Evolutionary conservation across 208 protist genomes (phyloP), one percentile per base, ranked within the genome.

Genomic region (Acanthamoeba castellanii): DNA sequence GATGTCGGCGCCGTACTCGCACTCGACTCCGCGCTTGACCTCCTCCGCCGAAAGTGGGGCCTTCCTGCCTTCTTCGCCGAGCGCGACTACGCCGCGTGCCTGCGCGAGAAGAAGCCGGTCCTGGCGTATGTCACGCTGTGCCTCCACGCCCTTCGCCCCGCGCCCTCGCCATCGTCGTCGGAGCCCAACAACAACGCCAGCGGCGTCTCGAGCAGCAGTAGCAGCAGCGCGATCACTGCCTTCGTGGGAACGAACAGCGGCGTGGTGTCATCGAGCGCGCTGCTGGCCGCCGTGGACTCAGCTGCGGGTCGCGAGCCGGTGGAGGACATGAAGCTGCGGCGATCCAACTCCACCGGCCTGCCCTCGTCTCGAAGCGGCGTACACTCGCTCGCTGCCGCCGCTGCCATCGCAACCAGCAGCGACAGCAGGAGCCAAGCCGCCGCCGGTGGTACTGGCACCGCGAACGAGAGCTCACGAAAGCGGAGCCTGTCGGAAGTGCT

Each of bases 41-140:
- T 61, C 42, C 45, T 87, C 5, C 78, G 32, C 25, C 59, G 45
- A 3, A 20, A 30, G 22, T 87, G 78, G 42, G 78, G 78, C 78
- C n/a, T 87, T 2, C 78, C 78, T n/a, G 9, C n/a, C 13, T 61
- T 87, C 42, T 52, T 87, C 47, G 27, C 47, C 11, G 78, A 61
- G 22, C 4, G 47, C 4, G 78, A 87, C 25, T 61, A 87, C 18
- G 20, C 42, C 3, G 47, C 9, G 18, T 16, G 11, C 5, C 47
- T 61, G 50, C 4, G 25, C n/a, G 78, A 87, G 50, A 7, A 87
- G 37, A 87, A 87, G 50, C 78, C 78, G 1, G 78, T 87, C 3
- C 2, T 87, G 47, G 50, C 50, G 47, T 87, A 64, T 27, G 3
- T 87, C 42, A 87, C 78, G 16, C 78, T 87, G 4, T 87, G 78